Percentiles rank a stretch among this genome's conserved stretches.
Evolutionary conservation across 768 basidiomycete species (phyloP).

Genomic region (Calocera cornea): DNA sequence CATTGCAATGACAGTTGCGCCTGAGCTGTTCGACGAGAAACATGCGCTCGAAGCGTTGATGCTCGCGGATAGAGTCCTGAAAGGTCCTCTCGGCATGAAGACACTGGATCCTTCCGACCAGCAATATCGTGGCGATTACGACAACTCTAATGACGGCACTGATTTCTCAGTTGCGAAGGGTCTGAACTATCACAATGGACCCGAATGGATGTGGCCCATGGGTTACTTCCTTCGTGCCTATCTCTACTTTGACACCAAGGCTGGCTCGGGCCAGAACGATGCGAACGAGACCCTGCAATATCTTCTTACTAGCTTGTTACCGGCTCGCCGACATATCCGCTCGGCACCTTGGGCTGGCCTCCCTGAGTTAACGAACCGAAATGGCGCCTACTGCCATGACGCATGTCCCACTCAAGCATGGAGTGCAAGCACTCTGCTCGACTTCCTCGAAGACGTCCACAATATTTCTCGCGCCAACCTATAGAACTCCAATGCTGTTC

Average conservation of each 20-base stretch:
- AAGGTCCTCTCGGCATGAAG: conserved; percentile 91
- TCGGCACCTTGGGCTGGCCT: conserved; percentile 84
- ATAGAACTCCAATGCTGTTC: neutral
- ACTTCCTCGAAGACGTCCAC: conserved; percentile 71
- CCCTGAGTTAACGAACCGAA: conserved; percentile 80
- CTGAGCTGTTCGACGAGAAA: conserved; percentile 74
- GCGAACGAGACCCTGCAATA: conserved; percentile 59
- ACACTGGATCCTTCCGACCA: conserved; percentile 78
- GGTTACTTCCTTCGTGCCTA: conserved; percentile 94
- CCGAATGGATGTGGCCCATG: conserved; percentile 90
- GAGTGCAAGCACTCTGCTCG: conserved; percentile 85
- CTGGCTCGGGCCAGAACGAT: conserved; percentile 59
- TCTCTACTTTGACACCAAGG: conserved; percentile 66
- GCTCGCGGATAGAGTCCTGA: conserved; percentile 65
- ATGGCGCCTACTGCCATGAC: conserved; percentile 71
- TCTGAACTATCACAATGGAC: conserved; percentile 86
- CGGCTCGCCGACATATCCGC: conserved; percentile 57
- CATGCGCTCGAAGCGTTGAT: conserved; percentile 69
- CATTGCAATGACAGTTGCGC: conserved; percentile 93
- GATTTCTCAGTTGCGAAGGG: conserved; percentile 83
- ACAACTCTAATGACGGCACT: conserved; percentile 84
- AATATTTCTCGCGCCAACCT: conserved; percentile 15
- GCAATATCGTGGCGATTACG: conserved; percentile 83
- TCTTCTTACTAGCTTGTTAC: conserved; percentile 58
- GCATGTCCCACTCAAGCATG: conserved; percentile 93